These are phyloP conservation scores for Xenoacremonium recifei DNA, from an alignment of 2,329 filamentous ascomycete genomes.

Conservation along the genomic window DNA sequence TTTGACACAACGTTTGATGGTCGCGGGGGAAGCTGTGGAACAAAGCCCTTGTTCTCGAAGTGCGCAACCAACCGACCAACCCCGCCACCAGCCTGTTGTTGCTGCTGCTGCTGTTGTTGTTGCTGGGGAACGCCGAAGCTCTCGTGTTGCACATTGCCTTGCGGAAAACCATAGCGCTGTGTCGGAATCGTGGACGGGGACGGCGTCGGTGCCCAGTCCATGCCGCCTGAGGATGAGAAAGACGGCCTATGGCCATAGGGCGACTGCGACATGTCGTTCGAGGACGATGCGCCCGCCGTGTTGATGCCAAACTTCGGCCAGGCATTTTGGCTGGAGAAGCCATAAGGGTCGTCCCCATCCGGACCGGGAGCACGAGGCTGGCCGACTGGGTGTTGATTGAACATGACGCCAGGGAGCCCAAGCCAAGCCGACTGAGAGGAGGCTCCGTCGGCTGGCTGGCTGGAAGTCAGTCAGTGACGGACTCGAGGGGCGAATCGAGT, in stretches of 20 bases:
- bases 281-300: conserved; percentile 18
- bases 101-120: no score
- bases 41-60: conserved; percentile 39
- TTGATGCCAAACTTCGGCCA: conserved; percentile 32
- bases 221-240: conserved; percentile 28
- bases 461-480: conserved; percentile 32
- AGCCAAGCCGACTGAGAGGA: conserved; percentile 29
- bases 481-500: conserved; percentile 38
- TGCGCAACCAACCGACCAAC: conserved; percentile 40
- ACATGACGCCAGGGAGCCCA: conserved; percentile 36
- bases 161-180: conserved; percentile 20
- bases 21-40: conserved; percentile 35
- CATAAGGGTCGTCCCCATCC: conserved; percentile 27
- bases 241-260: conserved; percentile 24
- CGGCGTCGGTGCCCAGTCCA: conserved; percentile 38
- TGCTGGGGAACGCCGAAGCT: no score
- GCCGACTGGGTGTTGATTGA: conserved; percentile 33
- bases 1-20: conserved; percentile 28
- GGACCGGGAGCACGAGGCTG: conserved; percentile 30
- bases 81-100: conserved; percentile 22
- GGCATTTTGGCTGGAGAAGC: conserved; percentile 32
- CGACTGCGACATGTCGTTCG: conserved; percentile 21
- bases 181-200: conserved; percentile 29
- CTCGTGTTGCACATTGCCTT: conserved; percentile 28
- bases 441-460: conserved; percentile 34